A percentile compares a stretch with the other conserved stretches of the same genome.
Conservation (phyloP, 768 basidiomycete species). For the Fomitopsis pulvina region DNA sequence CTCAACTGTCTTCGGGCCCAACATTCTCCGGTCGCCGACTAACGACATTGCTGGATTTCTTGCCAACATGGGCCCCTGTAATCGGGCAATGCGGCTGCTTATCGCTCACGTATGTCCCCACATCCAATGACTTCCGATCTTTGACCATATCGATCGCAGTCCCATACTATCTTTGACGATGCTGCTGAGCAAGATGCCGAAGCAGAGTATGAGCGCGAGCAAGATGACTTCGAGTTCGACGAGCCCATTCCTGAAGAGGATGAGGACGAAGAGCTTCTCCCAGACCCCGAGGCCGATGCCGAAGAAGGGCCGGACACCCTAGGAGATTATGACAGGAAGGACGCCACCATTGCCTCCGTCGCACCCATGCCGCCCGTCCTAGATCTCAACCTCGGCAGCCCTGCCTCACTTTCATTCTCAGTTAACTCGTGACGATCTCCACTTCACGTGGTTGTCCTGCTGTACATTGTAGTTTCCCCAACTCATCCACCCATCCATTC, state of each 20-base stretch:
- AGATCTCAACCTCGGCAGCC: constrained; percentile 15
- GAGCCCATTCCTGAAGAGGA: constrained; percentile 64
- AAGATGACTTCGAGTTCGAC: constrained; percentile 62
- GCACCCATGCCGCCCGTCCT: constrained; percentile 14
- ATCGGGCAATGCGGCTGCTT: constrained; percentile 68
- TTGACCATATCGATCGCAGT: constrained; percentile 16
- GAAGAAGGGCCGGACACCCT: background rate
- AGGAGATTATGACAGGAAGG: constrained; percentile 1
- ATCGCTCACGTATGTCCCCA: constrained; percentile 62
- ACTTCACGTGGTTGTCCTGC: background rate
- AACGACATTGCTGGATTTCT: constrained; percentile 75
- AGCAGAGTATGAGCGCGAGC: constrained; percentile 51
- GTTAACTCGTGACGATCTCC: constrained; percentile 8
- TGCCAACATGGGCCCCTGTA: constrained; percentile 72
- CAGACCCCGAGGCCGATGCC: background rate
- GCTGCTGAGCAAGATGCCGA: constrained; percentile 32
- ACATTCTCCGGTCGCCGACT: constrained; percentile 68
- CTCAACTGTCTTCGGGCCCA: constrained; percentile 83
- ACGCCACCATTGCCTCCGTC: constrained; percentile 9
- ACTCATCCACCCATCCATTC: background rate
- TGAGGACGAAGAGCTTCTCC: constrained; percentile 28
- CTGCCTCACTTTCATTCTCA: constrained; percentile 14
- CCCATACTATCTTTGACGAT: constrained; percentile 60
- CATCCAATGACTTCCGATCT: background rate
- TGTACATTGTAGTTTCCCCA: background rate